phyloP scores from a whole-genome alignment of 352 stramenopile species.

The Phytophthora tentaculata region DNA sequence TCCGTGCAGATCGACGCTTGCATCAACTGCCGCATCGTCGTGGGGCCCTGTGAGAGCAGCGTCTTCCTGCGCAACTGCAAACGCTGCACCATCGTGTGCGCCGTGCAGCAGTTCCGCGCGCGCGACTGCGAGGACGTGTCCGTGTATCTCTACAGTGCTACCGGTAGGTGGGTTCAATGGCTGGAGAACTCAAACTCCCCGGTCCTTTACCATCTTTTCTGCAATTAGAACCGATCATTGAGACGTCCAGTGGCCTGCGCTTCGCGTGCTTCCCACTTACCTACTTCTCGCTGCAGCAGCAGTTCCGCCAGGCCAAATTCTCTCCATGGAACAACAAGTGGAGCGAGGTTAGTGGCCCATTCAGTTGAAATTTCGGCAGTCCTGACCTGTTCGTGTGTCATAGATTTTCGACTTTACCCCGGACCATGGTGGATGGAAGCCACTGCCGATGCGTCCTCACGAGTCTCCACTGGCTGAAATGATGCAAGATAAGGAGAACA shows the following conservation, averaged over 20 bases:
- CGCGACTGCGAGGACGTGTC: slow-evolving; percentile 70
- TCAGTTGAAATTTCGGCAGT: not conserved
- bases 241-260: slow-evolving; percentile 62
- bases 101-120: slow-evolving; percentile 76
- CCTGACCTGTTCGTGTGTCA: slow-evolving; percentile 3
- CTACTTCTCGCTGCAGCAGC: slow-evolving; percentile 77
- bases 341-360: slow-evolving; percentile 57
- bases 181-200: not conserved
- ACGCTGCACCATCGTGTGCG: slow-evolving; percentile 65
- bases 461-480: slow-evolving; percentile 43
- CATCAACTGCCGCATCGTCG: slow-evolving; percentile 69
- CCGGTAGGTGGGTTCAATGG: slow-evolving; percentile 32
- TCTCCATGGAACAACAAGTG: slow-evolving; percentile 85
- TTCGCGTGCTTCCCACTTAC: slow-evolving; percentile 69
- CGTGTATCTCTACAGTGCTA: slow-evolving; percentile 71
- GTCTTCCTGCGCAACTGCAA: slow-evolving; percentile 78
- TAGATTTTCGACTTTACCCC: slow-evolving; percentile 81
- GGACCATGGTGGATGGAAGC: slow-evolving; percentile 58
- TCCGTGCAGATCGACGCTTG: slow-evolving; percentile 83
- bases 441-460: slow-evolving; percentile 33
- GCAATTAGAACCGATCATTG: slow-evolving; percentile 67
- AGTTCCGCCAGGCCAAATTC: slow-evolving; percentile 71
- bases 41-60: slow-evolving; percentile 72
- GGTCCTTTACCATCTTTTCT: not conserved
- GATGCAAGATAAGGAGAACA: slow-evolving; percentile 34